A percentile compares a stretch with the other conserved stretches of the same genome.
Conservation (phyloP, 1,284 basidiomycete species). For the Apiotrichum mycotoxinovorans region DNA sequence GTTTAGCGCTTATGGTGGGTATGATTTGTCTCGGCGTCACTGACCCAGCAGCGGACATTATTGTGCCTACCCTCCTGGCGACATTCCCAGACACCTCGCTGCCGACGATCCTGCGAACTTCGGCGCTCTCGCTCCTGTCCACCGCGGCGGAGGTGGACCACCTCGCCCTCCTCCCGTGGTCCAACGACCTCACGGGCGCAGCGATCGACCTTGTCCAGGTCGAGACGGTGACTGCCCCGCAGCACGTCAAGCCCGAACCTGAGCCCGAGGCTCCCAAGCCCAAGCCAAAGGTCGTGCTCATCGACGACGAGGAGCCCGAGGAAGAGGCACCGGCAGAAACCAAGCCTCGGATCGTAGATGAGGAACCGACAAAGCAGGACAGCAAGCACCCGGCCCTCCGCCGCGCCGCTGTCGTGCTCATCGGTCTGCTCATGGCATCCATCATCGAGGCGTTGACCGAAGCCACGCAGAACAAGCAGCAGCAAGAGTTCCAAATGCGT, state of each 20-base stretch:
- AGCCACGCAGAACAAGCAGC: not conserved
- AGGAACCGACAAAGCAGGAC: conserved; percentile 56
- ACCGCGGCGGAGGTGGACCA: conserved; percentile 65
- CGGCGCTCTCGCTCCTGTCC: conserved; percentile 75
- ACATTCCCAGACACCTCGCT: conserved; percentile 60
- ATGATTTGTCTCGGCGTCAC: not conserved
- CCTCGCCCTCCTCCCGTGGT: conserved; percentile 63
- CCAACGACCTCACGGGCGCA: conserved; percentile 59
- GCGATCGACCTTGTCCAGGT: conserved; percentile 76
- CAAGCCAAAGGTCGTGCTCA: conserved; percentile 17
- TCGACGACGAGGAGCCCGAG: conserved; percentile 22
- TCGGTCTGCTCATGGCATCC: conserved; percentile 62
- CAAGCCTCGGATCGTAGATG: conserved; percentile 51
- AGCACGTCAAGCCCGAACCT: conserved; percentile 1
- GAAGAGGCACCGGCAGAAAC: conserved; percentile 9
- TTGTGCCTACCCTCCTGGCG: conserved; percentile 67
- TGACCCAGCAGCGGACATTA: conserved; percentile 56
- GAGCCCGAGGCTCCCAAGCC: not conserved
- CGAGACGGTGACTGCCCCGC: conserved; percentile 55
- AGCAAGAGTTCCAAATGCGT: conserved; percentile 17
- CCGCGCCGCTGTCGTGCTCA: conserved; percentile 74
- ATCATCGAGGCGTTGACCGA: conserved; percentile 19
- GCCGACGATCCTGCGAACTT: conserved; percentile 71
- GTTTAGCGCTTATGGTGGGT: conserved; percentile 66
- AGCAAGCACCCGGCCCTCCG: conserved; percentile 72